phyloP scores from a whole-genome alignment of 257 asterid species.

The Paulownia fortunei region DNA sequence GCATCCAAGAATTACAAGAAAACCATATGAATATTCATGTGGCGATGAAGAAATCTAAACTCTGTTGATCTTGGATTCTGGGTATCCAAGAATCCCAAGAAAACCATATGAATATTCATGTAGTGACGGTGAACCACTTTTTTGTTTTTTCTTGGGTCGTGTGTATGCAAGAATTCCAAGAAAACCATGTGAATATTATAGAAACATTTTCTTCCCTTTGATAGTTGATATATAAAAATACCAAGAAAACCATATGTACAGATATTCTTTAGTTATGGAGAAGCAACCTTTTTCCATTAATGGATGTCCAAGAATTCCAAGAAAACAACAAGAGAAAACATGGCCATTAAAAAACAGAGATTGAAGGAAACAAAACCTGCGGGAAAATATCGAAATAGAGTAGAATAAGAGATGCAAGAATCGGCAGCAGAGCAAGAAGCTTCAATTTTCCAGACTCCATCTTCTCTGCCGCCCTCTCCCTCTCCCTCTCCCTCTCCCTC shows the following conservation, averaged over 20 bases:
- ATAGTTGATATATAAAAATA: not conserved
- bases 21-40: conserved; percentile 14
- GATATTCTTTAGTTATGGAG: not conserved
- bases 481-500: conserved; percentile 21
- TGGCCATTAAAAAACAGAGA: not conserved
- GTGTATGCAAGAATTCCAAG: conserved; percentile 8
- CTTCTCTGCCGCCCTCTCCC: conserved; percentile 31
- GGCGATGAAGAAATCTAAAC: not conserved
- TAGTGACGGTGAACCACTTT: not conserved
- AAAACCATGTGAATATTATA: conserved; percentile 15
- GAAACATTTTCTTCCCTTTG: not conserved
- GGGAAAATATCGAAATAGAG: conserved; percentile 58
- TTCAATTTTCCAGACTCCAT: conserved; percentile 69
- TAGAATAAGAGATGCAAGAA: conserved; percentile 64
- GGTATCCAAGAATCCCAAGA: conserved; percentile 13
- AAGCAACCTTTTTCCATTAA: not conserved
- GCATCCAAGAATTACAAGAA: conserved; percentile 17
- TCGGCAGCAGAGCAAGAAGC: conserved; percentile 67
- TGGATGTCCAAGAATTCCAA: not conserved
- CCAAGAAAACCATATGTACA: not conserved
- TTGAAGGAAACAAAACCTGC: conserved; percentile 57
- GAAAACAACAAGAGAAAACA: not conserved
- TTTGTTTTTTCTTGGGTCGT: not conserved
- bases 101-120: conserved; percentile 17
- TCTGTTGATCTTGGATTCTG: not conserved